These are phyloP conservation scores for Myochromella boudieri DNA, from an alignment of 768 basidiomycete genomes.

Conservation along the genomic window DNA sequence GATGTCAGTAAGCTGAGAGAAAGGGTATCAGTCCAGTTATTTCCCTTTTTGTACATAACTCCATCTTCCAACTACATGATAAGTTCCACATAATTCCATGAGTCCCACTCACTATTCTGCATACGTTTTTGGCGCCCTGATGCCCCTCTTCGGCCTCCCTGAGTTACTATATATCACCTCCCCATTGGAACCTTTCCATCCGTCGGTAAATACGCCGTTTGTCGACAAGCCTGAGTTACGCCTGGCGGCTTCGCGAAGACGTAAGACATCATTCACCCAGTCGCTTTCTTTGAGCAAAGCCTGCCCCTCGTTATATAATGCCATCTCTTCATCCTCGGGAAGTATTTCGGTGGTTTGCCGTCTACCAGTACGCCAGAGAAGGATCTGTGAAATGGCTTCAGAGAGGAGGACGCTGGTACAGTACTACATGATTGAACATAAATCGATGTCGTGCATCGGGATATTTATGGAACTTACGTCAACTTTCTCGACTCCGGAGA, in stretches of 20 bases:
- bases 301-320: slow-evolving; percentile 49
- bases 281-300: slow-evolving; percentile 53
- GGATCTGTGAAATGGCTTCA: slow-evolving; percentile 68
- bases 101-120: slow-evolving; percentile 18
- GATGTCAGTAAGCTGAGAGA: too few species aligned
- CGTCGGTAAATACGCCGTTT: slow-evolving; percentile 2
- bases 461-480: slow-evolving; percentile 37
- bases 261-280: slow-evolving; percentile 67
- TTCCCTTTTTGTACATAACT: too few species aligned
- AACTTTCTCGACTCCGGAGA: slow-evolving; percentile 48
- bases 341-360: slow-evolving; percentile 53
- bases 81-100: too few species aligned
- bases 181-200: slow-evolving; percentile 1
- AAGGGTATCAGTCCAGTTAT: too few species aligned
- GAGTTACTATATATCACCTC: slow-evolving; percentile 10
- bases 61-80: too few species aligned
- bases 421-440: slow-evolving; percentile 44
- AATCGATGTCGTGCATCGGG: neutral
- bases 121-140: slow-evolving; percentile 24
- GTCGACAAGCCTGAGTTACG: slow-evolving; percentile 24
- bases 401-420: slow-evolving; percentile 71
- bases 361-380: slow-evolving; percentile 68
- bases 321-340: slow-evolving; percentile 51
- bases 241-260: slow-evolving; percentile 34
- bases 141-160: slow-evolving; percentile 25